Evolutionary conservation across 768 basidiomycete species (phyloP).

Genomic region (Suillus brevipes): DNA sequence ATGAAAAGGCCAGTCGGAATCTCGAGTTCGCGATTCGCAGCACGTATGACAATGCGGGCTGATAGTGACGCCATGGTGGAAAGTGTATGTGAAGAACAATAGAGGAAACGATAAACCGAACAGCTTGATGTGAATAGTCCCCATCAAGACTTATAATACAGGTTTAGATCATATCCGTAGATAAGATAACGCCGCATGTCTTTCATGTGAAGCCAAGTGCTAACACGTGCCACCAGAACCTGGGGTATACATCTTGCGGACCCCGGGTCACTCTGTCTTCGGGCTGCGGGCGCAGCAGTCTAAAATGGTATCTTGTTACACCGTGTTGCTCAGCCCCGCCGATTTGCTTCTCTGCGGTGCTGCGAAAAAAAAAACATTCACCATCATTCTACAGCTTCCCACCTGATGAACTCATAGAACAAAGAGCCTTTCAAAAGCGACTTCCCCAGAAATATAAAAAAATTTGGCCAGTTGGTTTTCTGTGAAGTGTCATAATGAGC

Average conservation of each 20-base stretch:
- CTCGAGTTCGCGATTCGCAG: conserved; percentile 49
- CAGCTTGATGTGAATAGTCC: not conserved
- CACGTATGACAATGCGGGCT: conserved; percentile 41
- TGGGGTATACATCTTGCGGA: not conserved
- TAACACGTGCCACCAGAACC: not conserved
- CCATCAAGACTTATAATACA: not conserved
- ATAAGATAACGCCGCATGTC: conserved; percentile 12
- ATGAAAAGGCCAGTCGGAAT: conserved; percentile 89
- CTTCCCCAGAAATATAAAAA: not conserved
- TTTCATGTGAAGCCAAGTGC: not conserved
- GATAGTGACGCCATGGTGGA: conserved; percentile 45
- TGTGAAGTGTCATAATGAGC: not conserved
- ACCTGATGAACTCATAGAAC: not conserved
- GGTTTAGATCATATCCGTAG: not conserved
- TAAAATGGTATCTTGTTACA: not conserved
- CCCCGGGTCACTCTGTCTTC: not conserved
- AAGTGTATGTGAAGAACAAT: conserved; percentile 3
- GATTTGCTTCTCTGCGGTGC: not conserved
- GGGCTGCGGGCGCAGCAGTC: not conserved
- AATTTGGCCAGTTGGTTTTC: not conserved
- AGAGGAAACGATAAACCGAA: conserved; percentile 1
- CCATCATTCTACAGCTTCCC: not conserved
- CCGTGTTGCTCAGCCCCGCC: not conserved
- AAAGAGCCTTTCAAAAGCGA: not conserved
- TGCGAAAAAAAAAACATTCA: not conserved